Conservation (phyloP, 2,329 filamentous ascomycete species). For the Penicillium capsulatum region DNA sequence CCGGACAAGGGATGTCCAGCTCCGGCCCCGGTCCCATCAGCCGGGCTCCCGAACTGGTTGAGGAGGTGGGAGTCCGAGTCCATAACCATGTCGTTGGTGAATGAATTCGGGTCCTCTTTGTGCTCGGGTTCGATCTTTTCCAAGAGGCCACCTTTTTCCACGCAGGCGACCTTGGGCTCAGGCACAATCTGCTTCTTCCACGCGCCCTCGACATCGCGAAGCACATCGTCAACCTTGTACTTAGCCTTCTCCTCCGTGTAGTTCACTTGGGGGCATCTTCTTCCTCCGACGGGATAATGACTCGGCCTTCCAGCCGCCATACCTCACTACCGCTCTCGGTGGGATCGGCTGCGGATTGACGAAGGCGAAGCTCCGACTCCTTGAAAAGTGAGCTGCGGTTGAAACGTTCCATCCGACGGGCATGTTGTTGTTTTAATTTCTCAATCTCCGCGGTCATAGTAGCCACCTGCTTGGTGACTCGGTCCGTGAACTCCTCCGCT, state of each 20-base stretch:
- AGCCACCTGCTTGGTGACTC: conserved; percentile 67
- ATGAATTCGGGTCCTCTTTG: conserved; percentile 32
- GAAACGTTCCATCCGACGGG: conserved; percentile 68
- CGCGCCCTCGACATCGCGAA: conserved; percentile 67
- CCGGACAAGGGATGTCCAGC: conserved; percentile 42
- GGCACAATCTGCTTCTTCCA: conserved; percentile 64
- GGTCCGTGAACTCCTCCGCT: conserved; percentile 76
- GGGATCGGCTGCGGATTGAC: conserved; percentile 57
- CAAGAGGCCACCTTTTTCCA: conserved; percentile 73
- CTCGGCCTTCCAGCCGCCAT: conserved; percentile 60
- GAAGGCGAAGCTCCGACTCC: conserved; percentile 70
- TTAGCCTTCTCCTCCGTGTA: conserved; percentile 42
- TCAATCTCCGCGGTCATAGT: conserved; percentile 78
- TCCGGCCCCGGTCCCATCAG: conserved; percentile 7
- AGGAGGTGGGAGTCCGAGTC: conserved; percentile 30
- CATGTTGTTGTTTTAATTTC: conserved; percentile 75
- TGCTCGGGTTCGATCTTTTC: conserved; percentile 46
- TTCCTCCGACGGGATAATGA: conserved; percentile 32
- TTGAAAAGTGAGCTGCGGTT: conserved; percentile 66
- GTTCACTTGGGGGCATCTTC: conserved; percentile 33
- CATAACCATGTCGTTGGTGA: conserved; percentile 34
- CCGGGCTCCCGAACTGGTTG: conserved; percentile 34
- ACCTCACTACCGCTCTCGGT: conserved; percentile 55
- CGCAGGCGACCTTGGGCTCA: conserved; percentile 62
- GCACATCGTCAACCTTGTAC: conserved; percentile 62